Base-by-base conservation (phyloP, 768 basidiomycete species). In the Cyclocybe aegerita region DNA sequence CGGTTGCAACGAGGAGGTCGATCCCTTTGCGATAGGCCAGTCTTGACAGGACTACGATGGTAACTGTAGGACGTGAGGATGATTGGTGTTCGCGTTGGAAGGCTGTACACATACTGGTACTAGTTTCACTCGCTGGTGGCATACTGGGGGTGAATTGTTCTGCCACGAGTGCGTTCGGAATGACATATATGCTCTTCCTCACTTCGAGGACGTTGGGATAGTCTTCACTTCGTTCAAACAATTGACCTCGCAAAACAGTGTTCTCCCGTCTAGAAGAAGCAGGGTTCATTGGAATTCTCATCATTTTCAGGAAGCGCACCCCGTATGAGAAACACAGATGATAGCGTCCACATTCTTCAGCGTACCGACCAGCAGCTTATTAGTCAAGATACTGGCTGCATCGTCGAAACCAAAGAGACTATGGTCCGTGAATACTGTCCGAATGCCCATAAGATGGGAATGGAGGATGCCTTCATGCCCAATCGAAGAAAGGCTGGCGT, bases 361-460 rank as follows among this genome's bases (percentile, higher is more conserved):
- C 2, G 90, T 86, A 4, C 82, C 93, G 9, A 83, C 88, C 36
- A 98, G 74, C 32, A 99, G 79, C 66, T 99, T 99, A 73, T 99
- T 99, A 4, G 97, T 98, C 56, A 98, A 74, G 36, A 99, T 96
- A 58, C 95, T 94, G 1, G 94, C 95, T 11, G 97, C 95, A 62
- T 98, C 95, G 31, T 92, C 95, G 62, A 99, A 94, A 1, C 94
- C 96, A 59, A 98, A 98, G 23, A 99, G 69, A 60, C 90, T 93
- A 60, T 99, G 96, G 67, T 99, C 97, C 0, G 97, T 98, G 65
- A 98, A 96, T 8, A 98, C 90, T 0, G 93, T 93, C 36, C 89
- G 83, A 9, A 98, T 77, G 9, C 90, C 88, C 71, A 98, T 79
- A 14, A 92, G 72, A 57, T 93, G 89, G 0, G 93, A 81, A 56